Base-by-base conservation (phyloP, 768 basidiomycete genomes). In the Asterophora lycoperdoides region DNA sequence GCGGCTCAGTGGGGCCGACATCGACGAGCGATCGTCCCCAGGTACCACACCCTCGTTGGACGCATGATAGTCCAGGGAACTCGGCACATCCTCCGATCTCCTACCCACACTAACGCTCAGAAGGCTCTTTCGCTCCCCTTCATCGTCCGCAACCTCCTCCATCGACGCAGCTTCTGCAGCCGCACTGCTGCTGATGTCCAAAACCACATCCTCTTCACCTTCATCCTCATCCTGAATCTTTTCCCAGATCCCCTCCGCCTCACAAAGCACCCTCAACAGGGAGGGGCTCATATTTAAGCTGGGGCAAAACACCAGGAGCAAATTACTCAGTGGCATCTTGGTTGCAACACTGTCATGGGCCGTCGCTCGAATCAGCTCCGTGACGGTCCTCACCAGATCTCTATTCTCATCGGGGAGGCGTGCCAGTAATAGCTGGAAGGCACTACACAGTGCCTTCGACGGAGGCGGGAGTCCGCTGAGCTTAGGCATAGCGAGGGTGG, bases 311-410 rank as follows among this genome's bases (percentile, higher is more conserved):
- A 95, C 86, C 29, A 94, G 70, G 41, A 94, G 70, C 56, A 97
- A 65, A 60, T 96, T 96, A 64, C 86, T 86, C 55, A 96, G 66
- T 2, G 92, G 90, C 93, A 97, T 97, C 68, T 90, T 91, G 30
- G 92, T 97, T 58, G 81, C 79, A 54, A 76, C 77, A 58, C 76
- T 75, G 53, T 79, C 75, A 47, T 70, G 73, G 0, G 89, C 81
- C 11, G 91, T 93, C 36, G 78, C 80, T 37, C 78, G 80, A 55
- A 95, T 86, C 32, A 96, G 73, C 56, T 90, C 84, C 41, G 82
- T 78, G 18, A 95, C 81, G 10, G 91, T 94, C 40, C 79, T 74
- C 32, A 94, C 71, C n/a, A 95, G 73, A 62, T 93, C 92, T 48
- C 83, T 78, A 58, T 93, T 91, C 63, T 91, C 90, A 51, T 66